These are phyloP conservation scores for Starmerella floris DNA, from an alignment of 805 yeast genomes.

Conservation along the genomic window DNA sequence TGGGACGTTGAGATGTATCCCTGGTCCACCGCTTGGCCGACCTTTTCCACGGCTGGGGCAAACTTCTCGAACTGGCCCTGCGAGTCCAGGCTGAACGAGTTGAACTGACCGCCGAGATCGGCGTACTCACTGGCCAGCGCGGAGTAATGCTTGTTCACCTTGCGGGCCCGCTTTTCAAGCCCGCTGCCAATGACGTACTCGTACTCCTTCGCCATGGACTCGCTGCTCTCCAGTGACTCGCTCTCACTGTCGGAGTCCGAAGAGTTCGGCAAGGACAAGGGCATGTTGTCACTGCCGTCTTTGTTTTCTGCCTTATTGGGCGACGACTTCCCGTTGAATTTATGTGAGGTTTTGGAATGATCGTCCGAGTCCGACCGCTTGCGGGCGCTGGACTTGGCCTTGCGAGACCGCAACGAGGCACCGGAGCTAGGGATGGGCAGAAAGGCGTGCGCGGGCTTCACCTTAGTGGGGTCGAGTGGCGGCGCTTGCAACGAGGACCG, in stretches of 20 bases:
- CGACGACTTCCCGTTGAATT: not conserved
- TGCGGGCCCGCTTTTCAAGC: constrained; percentile 45
- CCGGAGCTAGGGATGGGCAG: constrained; percentile 47
- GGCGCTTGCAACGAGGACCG: constrained; percentile 43
- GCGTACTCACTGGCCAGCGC: constrained; percentile 54
- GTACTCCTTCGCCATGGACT: constrained; percentile 35
- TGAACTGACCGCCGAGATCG: constrained; percentile 61
- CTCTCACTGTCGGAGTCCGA: not conserved
- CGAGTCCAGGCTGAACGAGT: constrained; percentile 45
- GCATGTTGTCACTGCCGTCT: not conserved
- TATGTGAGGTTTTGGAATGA: too few relatives aligned
- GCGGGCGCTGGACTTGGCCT: too few relatives aligned
- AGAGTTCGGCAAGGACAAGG: not conserved
- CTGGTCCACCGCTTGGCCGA: constrained; percentile 77
- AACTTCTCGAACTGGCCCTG: constrained; percentile 22
- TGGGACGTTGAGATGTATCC: constrained; percentile 38
- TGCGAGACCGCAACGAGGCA: constrained; percentile 20
- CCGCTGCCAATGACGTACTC: constrained; percentile 34
- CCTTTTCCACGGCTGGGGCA: constrained; percentile 55
- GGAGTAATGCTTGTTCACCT: constrained; percentile 41
- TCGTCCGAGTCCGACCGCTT: too few relatives aligned
- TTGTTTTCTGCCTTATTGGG: not conserved
- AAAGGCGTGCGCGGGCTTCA: constrained; percentile 46
- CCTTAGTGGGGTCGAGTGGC: constrained; percentile 45
- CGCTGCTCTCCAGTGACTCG: constrained; percentile 17